Evolutionary conservation across 2,329 filamentous ascomycete genomes (phyloP).

Genomic region (Raffaelea albimanens): DNA sequence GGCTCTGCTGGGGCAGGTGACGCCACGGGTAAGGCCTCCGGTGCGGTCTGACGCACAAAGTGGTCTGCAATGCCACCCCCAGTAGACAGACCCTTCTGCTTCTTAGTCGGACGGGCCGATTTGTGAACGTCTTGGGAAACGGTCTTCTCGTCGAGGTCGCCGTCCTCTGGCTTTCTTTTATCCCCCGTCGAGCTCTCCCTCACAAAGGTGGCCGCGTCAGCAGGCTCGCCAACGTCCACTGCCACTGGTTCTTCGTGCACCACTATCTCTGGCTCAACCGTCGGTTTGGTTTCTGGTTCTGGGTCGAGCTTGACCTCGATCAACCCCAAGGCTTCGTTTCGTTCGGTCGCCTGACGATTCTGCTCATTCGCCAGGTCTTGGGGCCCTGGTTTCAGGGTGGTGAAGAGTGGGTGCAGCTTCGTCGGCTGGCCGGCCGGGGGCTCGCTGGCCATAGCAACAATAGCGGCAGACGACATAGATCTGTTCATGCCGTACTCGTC

Average conservation of each 20-base stretch:
- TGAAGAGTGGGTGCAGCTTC: slow-evolving; percentile 49
- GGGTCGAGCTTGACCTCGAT: neutral
- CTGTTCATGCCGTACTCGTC: neutral
- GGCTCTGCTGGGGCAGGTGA: neutral
- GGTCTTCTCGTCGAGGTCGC: slow-evolving; percentile 1
- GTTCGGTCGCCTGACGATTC: neutral
- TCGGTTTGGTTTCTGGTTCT: neutral
- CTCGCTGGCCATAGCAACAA: slow-evolving; percentile 35
- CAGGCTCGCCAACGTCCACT: too few relatives aligned
- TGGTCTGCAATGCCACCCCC: slow-evolving; percentile 16
- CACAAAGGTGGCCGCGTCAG: too few relatives aligned
- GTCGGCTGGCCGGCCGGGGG: slow-evolving; percentile 23
- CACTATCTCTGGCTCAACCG: slow-evolving; percentile 1
- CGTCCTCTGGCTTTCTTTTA: slow-evolving; percentile 6
- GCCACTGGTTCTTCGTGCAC: slow-evolving; percentile 7
- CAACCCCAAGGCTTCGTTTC: neutral
- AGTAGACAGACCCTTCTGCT: slow-evolving; percentile 10
- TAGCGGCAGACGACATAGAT: slow-evolving; percentile 33
- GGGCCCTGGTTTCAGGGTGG: slow-evolving; percentile 15
- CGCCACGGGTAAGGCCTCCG: neutral
- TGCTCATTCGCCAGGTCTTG: slow-evolving; percentile 5
- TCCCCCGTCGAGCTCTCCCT: slow-evolving; percentile 1
- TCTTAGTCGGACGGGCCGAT: slow-evolving; percentile 18
- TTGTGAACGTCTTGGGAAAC: neutral
- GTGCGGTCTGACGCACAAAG: slow-evolving; percentile 12